Conservation (phyloP, 2,329 filamentous ascomycete species). For the Seiridium cupressi region DNA sequence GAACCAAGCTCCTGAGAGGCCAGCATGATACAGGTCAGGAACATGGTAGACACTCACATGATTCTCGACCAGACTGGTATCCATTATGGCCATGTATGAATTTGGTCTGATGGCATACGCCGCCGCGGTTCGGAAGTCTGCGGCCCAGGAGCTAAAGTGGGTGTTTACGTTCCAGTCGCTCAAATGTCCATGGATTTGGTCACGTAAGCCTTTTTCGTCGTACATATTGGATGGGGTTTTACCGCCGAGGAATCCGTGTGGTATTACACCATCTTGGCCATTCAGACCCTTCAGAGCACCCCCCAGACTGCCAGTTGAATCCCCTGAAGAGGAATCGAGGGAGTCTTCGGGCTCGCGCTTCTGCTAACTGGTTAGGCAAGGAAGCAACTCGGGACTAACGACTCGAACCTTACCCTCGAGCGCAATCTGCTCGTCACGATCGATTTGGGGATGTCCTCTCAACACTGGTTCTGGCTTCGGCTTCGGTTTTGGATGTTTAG, state of each 20-base stretch:
- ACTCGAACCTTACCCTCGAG: too few species aligned
- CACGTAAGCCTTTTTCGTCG: background rate
- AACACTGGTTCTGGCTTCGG: too few species aligned
- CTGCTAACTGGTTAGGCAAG: too few species aligned
- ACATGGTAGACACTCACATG: background rate
- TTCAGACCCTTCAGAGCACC: too few species aligned
- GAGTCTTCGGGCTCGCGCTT: too few species aligned
- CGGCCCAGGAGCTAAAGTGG: constrained; percentile 1
- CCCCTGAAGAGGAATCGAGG: too few species aligned
- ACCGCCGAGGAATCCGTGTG: background rate
- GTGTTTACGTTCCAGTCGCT: background rate
- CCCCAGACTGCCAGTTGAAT: too few species aligned
- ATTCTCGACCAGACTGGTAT: background rate
- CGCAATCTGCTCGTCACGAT: too few species aligned
- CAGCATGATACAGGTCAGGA: background rate
- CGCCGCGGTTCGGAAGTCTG: background rate
- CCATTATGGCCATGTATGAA: background rate
- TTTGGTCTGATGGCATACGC: background rate
- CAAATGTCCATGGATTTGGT: background rate
- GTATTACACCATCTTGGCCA: too few species aligned
- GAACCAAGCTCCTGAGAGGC: background rate
- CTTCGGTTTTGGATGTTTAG: too few species aligned
- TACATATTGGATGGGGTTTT: background rate
- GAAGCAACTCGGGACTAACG: too few species aligned
- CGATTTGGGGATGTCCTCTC: too few species aligned